Percentiles rank a stretch among this genome's conserved stretches.
Conservation (phyloP, 768 basidiomycete species). For the Tulasnella sp. region DNA sequence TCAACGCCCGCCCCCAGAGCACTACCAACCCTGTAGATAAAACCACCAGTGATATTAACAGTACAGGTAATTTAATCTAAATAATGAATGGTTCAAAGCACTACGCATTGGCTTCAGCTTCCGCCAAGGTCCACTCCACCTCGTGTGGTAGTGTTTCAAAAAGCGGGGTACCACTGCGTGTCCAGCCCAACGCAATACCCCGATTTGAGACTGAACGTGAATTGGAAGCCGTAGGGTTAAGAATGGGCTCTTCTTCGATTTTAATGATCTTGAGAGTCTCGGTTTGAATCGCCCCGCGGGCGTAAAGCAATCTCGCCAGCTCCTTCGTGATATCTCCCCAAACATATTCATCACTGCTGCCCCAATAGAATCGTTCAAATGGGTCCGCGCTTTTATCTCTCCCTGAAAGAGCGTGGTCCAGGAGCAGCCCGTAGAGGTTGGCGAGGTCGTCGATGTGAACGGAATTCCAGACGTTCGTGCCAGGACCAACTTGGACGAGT, state of each 20-base stretch:
- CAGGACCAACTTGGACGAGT: slow-evolving; percentile 23
- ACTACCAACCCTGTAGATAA: no score
- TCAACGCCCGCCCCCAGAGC: no score
- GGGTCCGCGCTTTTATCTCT: neutral
- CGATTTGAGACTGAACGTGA: slow-evolving; percentile 30
- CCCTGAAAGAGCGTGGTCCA: slow-evolving; percentile 19
- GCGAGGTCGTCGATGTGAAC: slow-evolving; percentile 27
- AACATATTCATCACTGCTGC: neutral
- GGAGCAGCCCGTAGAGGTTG: slow-evolving; percentile 24
- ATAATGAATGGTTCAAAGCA: no score
- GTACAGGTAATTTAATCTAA: no score
- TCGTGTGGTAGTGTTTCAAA: slow-evolving; percentile 6
- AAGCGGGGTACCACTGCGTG: neutral
- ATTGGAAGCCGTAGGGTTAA: slow-evolving; percentile 26
- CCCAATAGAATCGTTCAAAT: slow-evolving; percentile 24
- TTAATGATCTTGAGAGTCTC: neutral
- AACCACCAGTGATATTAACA: no score
- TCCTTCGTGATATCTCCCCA: slow-evolving; percentile 9
- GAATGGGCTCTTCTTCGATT: neutral
- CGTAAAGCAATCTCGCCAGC: slow-evolving; percentile 14
- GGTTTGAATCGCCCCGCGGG: neutral
- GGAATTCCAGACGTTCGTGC: slow-evolving; percentile 28
- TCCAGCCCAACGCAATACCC: slow-evolving; percentile 17
- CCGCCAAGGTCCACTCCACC: slow-evolving; percentile 10
- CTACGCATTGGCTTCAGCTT: neutral